Evolutionary conservation across 2,329 filamentous ascomycete species (phyloP).

Genomic region (Chlorencoelia australis): DNA sequence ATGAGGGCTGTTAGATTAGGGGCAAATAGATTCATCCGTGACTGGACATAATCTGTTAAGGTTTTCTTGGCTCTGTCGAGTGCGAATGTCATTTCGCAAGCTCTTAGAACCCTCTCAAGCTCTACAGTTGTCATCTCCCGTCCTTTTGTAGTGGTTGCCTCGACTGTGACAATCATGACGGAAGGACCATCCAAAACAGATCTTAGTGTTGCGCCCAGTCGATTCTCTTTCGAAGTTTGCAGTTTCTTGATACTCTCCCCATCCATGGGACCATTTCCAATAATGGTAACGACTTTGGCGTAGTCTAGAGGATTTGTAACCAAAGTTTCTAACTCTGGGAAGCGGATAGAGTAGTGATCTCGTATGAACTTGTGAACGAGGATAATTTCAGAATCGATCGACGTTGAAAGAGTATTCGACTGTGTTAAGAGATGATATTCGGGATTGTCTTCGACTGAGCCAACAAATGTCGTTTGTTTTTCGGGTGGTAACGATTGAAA

Average conservation of each 20-base stretch:
- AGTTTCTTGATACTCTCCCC: slow-evolving; percentile 69
- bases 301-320: slow-evolving; percentile 91
- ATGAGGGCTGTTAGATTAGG: slow-evolving; percentile 87
- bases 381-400: slow-evolving; percentile 86
- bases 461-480: slow-evolving; percentile 55
- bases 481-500: slow-evolving; percentile 61
- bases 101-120: slow-evolving; percentile 61
- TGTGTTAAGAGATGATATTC: slow-evolving; percentile 84
- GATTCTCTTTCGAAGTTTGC: slow-evolving; percentile 67
- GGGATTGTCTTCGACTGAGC: slow-evolving; percentile 83
- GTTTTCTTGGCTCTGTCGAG: slow-evolving; percentile 80
- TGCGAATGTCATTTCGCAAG: slow-evolving; percentile 80
- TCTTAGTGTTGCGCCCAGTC: slow-evolving; percentile 64
- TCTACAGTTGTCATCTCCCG: slow-evolving; percentile 66
- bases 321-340: slow-evolving; percentile 83
- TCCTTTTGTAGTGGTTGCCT: slow-evolving; percentile 83
- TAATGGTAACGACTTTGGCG: slow-evolving; percentile 85
- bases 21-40: slow-evolving; percentile 91
- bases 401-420: slow-evolving; percentile 81
- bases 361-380: slow-evolving; percentile 93
- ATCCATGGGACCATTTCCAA: slow-evolving; percentile 86
- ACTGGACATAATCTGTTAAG: slow-evolving; percentile 89
- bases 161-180: slow-evolving; percentile 91
- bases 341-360: slow-evolving; percentile 89
- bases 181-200: slow-evolving; percentile 79